These are phyloP conservation scores for Cladochytrium replicatum DNA, from an alignment of 192 early-diverging fungal genomes.

Conservation along the genomic window DNA sequence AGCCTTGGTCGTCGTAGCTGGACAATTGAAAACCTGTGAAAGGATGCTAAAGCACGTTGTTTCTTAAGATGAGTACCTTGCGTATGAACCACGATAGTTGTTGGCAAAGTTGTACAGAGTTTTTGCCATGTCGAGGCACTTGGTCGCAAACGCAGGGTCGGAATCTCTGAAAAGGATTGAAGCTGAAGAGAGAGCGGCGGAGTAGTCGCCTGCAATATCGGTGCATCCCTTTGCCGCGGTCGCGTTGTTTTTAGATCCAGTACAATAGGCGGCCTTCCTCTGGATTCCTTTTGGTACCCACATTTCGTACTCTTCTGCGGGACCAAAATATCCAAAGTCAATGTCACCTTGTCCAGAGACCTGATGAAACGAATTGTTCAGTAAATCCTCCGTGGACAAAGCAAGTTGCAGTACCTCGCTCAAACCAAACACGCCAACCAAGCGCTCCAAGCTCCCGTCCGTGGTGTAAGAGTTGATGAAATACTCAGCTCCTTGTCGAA, in stretches of 20 bases:
- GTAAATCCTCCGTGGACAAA: too few relatives aligned
- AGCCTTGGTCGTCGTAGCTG: too few relatives aligned
- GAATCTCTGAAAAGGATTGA: slow-evolving; percentile 4
- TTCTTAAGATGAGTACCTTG: too few relatives aligned
- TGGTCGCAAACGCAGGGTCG: slow-evolving; percentile 12
- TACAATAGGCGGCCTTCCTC: slow-evolving; percentile 14
- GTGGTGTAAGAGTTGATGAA: slow-evolving; percentile 15
- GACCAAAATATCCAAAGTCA: slow-evolving; percentile 25
- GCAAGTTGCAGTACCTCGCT: not conserved
- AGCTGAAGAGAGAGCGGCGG: slow-evolving; percentile 12
- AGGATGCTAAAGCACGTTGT: too few relatives aligned
- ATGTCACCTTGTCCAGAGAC: slow-evolving; percentile 2
- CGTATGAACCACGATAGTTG: slow-evolving; percentile 15
- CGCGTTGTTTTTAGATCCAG: too few relatives aligned
- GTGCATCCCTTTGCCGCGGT: slow-evolving; percentile 15
- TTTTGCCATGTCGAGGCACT: slow-evolving; percentile 13
- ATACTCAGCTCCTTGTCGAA: slow-evolving; percentile 19
- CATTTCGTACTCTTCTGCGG: slow-evolving; percentile 17
- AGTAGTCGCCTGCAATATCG: slow-evolving; percentile 20
- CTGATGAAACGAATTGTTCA: too few relatives aligned
- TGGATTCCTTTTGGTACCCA: slow-evolving; percentile 2
- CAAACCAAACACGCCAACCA: slow-evolving; percentile 17
- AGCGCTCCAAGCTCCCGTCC: slow-evolving; percentile 8
- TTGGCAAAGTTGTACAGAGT: slow-evolving; percentile 14
- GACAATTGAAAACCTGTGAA: too few relatives aligned